Base-by-base conservation (phyloP, 352 stramenopile species). In the Phytophthora pseudosyringae region DNA sequence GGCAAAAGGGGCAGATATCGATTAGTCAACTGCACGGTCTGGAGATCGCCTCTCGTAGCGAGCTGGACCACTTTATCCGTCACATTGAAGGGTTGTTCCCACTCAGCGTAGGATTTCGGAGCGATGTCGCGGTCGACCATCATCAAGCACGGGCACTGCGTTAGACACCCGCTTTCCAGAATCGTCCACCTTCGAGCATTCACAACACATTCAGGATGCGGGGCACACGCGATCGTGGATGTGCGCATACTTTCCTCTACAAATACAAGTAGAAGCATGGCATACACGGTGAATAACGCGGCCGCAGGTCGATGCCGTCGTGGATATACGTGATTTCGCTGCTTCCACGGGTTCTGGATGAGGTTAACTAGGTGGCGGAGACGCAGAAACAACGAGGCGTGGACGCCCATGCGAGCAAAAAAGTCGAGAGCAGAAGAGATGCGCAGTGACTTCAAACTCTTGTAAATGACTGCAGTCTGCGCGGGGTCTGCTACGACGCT, bases 141-240 rank as follows among this genome's bases (percentile, higher is more conserved):
- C 5, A 74, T 59, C 10, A 85, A 53, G 26, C 78, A 85, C 3
- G 73, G 73, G n/a, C 76, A 87, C 16, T 79, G 54, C 4, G 38
- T 65, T 21, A 66, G 5, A 0, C 35, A 63, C 16, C 39, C 33
- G 3, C 41, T 46, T 2, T 73, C 49, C 3, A 61, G 11, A 36
- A 67, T 31, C 16, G 50, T 71, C 67, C 74, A 82, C 31, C 70
- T 59, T 25, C 75, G 56, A 1, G 73, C 69, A 26, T 76, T 33
- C 0, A 70, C 33, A 5, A 61, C 49, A 44, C 78, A 87, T 45
- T 81, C 64, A 0, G 63, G 36, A 33, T 79, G 51, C 1, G 26
- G 10, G 0, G 11, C n/a, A 43, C 75, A 83, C 10, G 55, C 60
- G 1, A 51, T 4, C 0, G 18, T 26, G 0, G 76, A 83, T 0